Evolutionary conservation across 495 filamentous ascomycete genomes (phyloP).

Genomic region (Cairneyella variabilis): DNA sequence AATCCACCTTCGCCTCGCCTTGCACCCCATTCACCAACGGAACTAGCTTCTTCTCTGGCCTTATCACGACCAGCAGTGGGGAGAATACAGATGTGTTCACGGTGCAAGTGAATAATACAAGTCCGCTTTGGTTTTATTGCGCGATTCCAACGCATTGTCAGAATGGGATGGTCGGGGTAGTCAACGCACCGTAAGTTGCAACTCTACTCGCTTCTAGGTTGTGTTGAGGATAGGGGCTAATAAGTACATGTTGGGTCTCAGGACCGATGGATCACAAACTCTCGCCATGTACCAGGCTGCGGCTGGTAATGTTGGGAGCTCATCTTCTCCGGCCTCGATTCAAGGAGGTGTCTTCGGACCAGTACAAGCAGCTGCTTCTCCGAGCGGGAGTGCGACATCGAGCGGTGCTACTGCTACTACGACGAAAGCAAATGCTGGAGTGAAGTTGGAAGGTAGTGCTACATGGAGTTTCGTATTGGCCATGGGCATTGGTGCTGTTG

Average conservation of each 20-base stretch:
- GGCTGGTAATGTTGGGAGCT: neutral
- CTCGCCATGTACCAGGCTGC: neutral
- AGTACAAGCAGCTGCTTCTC: neutral
- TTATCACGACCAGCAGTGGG: constrained; percentile 34
- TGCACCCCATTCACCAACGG: constrained; percentile 48
- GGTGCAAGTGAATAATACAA: constrained; percentile 35
- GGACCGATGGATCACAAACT: neutral
- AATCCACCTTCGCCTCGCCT: constrained; percentile 60
- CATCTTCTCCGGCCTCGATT: neutral
- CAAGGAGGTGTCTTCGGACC: neutral
- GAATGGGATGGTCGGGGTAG: constrained; percentile 41
- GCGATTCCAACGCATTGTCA: constrained; percentile 37
- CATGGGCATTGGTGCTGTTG: neutral
- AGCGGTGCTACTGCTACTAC: neutral
- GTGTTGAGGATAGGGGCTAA: neutral
- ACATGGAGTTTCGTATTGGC: neutral
- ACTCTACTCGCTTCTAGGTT: neutral
- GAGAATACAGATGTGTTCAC: constrained; percentile 32
- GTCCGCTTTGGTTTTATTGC: constrained; percentile 48
- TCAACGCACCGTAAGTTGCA: constrained; percentile 31
- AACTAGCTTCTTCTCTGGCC: constrained; percentile 29
- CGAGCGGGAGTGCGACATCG: neutral
- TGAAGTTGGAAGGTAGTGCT: neutral
- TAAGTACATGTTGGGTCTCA: neutral
- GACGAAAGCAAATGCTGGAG: neutral